Evolutionary conservation across 2,329 filamentous ascomycete species (phyloP).

Genomic region (Teratosphaeriaceae sp.): DNA sequence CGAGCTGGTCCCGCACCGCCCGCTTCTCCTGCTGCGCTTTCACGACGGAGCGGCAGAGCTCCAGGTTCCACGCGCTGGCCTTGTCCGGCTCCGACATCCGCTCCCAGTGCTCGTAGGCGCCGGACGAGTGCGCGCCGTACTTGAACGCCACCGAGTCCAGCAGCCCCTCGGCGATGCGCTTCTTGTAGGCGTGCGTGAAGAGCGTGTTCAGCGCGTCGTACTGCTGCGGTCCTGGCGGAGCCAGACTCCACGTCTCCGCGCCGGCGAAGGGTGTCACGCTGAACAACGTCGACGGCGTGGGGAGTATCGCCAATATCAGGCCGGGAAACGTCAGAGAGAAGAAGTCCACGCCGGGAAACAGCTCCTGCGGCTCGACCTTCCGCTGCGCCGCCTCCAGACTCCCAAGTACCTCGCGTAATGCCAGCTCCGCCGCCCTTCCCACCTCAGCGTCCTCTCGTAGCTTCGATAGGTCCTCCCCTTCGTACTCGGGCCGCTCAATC

Average conservation of each 20-base stretch:
- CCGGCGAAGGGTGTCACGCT: constrained; percentile 73
- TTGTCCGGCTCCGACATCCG: constrained; percentile 47
- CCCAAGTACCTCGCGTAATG: constrained; percentile 72
- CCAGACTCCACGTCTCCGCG: constrained; percentile 72
- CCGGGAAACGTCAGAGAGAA: constrained; percentile 79
- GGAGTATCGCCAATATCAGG: constrained; percentile 73
- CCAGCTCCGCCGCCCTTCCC: constrained; percentile 76
- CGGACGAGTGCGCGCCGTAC: constrained; percentile 67
- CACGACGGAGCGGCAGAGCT: constrained; percentile 40
- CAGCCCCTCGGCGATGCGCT: constrained; percentile 14
- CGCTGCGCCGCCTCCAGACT: constrained; percentile 80
- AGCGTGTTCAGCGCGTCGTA: constrained; percentile 55
- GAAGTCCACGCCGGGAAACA: constrained; percentile 71
- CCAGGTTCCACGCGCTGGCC: constrained; percentile 40
- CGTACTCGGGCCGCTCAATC: constrained; percentile 45
- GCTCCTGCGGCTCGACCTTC: constrained; percentile 27
- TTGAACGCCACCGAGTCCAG: constrained; percentile 59
- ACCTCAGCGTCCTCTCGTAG: constrained; percentile 63
- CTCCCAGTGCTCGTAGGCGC: constrained; percentile 72
- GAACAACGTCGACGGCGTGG: constrained; percentile 74
- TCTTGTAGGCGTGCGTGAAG: constrained; percentile 24
- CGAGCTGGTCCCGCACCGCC: constrained; percentile 32
- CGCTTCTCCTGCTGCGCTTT: constrained; percentile 31
- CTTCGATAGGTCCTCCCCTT: constrained; percentile 48
- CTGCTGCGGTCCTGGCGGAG: constrained; percentile 67